Evolutionary conservation across 225 moss, liverwort and hornwort species (phyloP), one percentile per base, ranked within the genome.

Genomic region (Polytrichum formosum): DNA sequence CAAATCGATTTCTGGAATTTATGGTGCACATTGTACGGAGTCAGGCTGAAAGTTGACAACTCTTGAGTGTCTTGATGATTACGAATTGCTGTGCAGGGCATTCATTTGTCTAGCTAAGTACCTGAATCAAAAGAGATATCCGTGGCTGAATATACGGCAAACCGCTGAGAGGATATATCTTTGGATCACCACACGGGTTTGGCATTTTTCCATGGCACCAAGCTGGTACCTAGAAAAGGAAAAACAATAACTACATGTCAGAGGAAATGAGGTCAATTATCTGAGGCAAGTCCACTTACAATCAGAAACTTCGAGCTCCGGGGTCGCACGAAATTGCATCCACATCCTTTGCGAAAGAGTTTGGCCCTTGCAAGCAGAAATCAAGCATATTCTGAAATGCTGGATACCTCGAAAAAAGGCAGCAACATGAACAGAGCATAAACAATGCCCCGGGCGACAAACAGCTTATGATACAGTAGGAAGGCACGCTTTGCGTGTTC

Each of bases 331-430:
- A 46, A 13, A 46, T 46, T 46, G 13, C 13, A 46, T 46, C 46
- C 46, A 46, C 10, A 46, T 46, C 46, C 46, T 46, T 46, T 46
- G 46, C 13, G 46, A 46, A 9, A 13, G 3, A 16, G 37, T 37
- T 37, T 37, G 27, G 21, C 17, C 16, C 28, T 18, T 28, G 18
- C 21, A n/a, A 8, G 25, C 37, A 65, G 28, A 28, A 25, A 53
- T 28, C 17, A 22, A 58, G 6, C 8, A 4, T 58, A 58, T 58
- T 20, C 21, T 23, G 20, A n/a, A 62, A 25, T 72, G 67, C 56
- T 73, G 60, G 78, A 54, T 77, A 84, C 92, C 88, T 85, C 85
- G 66, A 88, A 90, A 73, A 85, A 86, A 62, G 88, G 92, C 53
- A 88, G 67, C 70, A 88, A 28, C 69, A 79, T 79, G 68, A 92